These are phyloP conservation scores for Leishmania arabica DNA, from an alignment of 208 protist genomes.

Conservation along the genomic window DNA sequence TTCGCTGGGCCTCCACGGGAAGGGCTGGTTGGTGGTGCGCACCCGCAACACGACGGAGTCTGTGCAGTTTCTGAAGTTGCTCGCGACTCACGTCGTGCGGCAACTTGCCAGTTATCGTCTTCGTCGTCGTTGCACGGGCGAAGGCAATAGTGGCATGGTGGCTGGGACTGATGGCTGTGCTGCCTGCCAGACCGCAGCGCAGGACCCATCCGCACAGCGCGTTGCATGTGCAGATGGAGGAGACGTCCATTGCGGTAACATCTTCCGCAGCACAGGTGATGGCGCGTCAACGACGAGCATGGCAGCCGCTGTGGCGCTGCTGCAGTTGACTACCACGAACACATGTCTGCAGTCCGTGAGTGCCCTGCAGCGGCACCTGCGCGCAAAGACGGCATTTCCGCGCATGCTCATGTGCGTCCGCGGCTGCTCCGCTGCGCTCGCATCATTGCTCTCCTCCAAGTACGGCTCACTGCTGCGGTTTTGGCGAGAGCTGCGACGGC, in stretches of 20 bases:
- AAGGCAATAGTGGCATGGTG: background rate
- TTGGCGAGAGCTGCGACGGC: conserved; percentile 42
- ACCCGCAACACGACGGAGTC: conserved; percentile 55
- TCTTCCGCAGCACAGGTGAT: background rate
- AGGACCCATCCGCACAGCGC: background rate
- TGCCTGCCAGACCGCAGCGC: background rate
- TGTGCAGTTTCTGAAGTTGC: conserved; percentile 39
- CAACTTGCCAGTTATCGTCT: conserved; percentile 21
- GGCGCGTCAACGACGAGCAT: background rate
- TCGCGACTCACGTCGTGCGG: conserved; percentile 23
- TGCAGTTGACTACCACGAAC: conserved; percentile 20
- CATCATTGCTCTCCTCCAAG: conserved; percentile 42
- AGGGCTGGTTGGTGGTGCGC: conserved; percentile 43
- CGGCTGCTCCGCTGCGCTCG: conserved; percentile 61
- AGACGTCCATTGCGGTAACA: background rate
- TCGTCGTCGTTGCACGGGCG: background rate
- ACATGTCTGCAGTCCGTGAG: conserved; percentile 28
- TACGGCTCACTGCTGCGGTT: conserved; percentile 59
- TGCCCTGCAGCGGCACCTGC: conserved; percentile 39
- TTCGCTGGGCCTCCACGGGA: conserved; percentile 29
- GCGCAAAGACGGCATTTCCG: conserved; percentile 64
- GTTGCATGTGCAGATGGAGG: background rate
- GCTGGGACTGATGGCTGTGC: background rate
- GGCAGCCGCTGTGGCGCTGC: background rate
- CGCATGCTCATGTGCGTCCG: conserved; percentile 81